Evolutionary conservation across 352 stramenopile species (phyloP), one percentile per base, ranked within the genome.

Genomic region (Phytophthora sp.): DNA sequence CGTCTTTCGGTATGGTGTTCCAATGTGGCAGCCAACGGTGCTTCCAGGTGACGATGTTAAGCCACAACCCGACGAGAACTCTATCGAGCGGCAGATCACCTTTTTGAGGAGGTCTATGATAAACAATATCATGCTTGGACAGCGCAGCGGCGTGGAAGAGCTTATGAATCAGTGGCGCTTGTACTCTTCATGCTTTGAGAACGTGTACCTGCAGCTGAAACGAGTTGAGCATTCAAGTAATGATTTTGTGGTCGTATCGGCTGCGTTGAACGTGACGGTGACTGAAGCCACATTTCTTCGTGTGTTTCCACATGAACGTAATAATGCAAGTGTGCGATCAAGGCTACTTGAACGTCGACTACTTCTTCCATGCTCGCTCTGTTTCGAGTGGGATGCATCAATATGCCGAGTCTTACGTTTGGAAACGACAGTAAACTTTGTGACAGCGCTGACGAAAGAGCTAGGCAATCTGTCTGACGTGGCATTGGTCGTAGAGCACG

Each of bases 141-240:
- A 68, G 2, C 31, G 62, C 2, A 15, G 49, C 4, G 67, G 66
- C 1, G 24, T 63, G 3, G 45, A 72, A 0, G 27, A 27, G 5
- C 15, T 70, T 3, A 59, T 71, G 32, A 26, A 76, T 3, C 65
- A 77, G 38, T 73, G 65, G 64, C 44, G 50, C 17, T 31, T 39
- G 13, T 73, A 71, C 35, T 67, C 65, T 26, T 26, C 38, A 1
- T 68, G 24, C 21, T 72, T 71, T 32, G 51, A 65, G 32, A 69
- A 49, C 26, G 23, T 80, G 5, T 62, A 68, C 35, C 62, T 78
- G 31, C 58, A 75, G 28, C 26, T 76, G 13, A 32, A 71, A 18
- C 9, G 31, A 8, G 62, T 84, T 34, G 61, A 64, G 7, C 54
- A 49, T 4, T 28, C 31, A 5, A 61, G 13, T n/a, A 42, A 57